Evolutionary conservation across 352 stramenopile species (phyloP), one percentile per base, ranked within the genome.

Genomic region (Globisporangium uncinulatum): DNA sequence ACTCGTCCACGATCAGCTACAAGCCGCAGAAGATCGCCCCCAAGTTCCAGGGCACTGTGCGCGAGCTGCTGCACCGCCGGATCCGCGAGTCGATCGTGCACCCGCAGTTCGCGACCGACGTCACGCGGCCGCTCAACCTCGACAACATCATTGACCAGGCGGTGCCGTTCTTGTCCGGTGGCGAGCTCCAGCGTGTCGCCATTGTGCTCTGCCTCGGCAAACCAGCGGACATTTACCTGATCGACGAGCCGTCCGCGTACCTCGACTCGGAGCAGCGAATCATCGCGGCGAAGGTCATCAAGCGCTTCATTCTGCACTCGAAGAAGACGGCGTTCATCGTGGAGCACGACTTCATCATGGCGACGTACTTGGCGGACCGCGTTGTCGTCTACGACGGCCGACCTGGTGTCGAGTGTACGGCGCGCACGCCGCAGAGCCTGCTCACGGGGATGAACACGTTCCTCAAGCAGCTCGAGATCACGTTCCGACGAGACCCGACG

Each of bases 291-390:
- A 99, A 99, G 83, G 96, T 99, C 56, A 99, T 99, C 73, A 99
- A 99, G 83, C 92, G 97, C 39, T 99, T 99, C 72, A 99, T 99
- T 57, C 89, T 99, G 72, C 96, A 99, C 86, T 87, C 95, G 32
- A 99, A 99, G 85, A 99, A 99, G 75, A 99, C 97, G 24, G 97
- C 97, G 8, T 99, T 99, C 73, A 83, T 99, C 37, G 97, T 99
- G 15, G 97, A 99, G 82, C 97, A 99, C 83, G 97, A 99, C 92
- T 99, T 99, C 81, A 99, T 99, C 74, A 99, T 99, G 97, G 97
- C 97, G 46, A 99, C 97, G 29, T 99, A 99, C 79, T 80, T 99
- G 61, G 95, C 94, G 48, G 95, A 98, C 70, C 91, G 95, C 47
- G 95, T 98, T 14, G 92, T 98, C 56, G 94, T 98, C 4, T 98